phyloP scores from a whole-genome alignment of 1,139 yeast genomes.

The Sugiyamaella neomexicana region DNA sequence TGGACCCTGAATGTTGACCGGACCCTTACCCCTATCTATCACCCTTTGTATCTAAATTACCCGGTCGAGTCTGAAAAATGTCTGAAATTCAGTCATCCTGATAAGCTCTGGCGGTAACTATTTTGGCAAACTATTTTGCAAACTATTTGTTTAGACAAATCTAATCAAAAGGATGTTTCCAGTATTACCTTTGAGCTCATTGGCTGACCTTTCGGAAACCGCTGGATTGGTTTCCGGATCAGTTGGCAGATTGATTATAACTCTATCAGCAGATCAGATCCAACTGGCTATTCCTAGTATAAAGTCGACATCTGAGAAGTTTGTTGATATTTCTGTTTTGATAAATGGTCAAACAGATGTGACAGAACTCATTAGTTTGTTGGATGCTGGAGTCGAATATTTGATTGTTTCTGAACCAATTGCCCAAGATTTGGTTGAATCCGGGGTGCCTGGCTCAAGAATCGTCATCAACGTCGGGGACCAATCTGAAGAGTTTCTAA shows the following conservation, averaged over 20 bases:
- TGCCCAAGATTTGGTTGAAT: constrained; percentile 43
- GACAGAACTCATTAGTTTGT: constrained; percentile 48
- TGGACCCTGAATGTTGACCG: not conserved
- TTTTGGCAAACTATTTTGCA: no score
- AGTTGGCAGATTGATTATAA: constrained; percentile 5
- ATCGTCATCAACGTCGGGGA: constrained; percentile 46
- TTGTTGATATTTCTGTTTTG: constrained; percentile 7
- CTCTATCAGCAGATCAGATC: constrained; percentile 4
- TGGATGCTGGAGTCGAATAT: constrained; percentile 66
- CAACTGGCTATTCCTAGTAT: not conserved
- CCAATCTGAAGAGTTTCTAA: constrained; percentile 1
- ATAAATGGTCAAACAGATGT: not conserved
- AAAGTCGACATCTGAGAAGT: constrained; percentile 1
- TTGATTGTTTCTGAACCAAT: constrained; percentile 48
- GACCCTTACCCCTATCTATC: constrained; percentile 2
- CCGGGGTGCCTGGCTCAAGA: constrained; percentile 64
- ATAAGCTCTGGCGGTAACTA: not conserved
- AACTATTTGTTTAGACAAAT: not conserved
- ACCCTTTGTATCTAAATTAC: constrained; percentile 2
- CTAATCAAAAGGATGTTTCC: constrained; percentile 6
- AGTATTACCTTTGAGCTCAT: constrained; percentile 7
- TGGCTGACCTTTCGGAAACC: not conserved
- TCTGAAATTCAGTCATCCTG: constrained; percentile 6
- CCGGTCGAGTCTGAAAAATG: constrained; percentile 4
- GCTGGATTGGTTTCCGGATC: constrained; percentile 3